Base-by-base conservation (phyloP, 148 eudicot species). In the Nepenthes mirabilis region DNA sequence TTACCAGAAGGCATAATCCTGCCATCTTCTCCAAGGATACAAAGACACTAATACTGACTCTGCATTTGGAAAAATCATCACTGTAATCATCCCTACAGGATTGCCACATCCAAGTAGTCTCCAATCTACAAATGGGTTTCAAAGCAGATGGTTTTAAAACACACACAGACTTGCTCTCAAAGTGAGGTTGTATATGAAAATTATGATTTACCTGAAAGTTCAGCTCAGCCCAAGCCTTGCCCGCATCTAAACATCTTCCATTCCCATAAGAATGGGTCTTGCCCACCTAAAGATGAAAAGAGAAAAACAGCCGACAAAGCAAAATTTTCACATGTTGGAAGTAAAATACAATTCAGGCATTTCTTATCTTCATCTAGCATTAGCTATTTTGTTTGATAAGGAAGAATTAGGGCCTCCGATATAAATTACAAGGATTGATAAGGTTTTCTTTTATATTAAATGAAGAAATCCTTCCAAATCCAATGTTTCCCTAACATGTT, bases 91-190 rank as follows among this genome's bases (percentile, higher is more conserved):
- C 50, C 58, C 74, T 72, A 76, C 55, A 63, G 70, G 47, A 76
- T 72, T 45, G 80, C 58, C 23, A 76, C 80, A 58, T 76, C 80
- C 80, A 76, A 68, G 71, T 76, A 76, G 61, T 76, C 80, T 68
- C 80, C 80, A 48, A 73, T 76, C 80, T 76, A 59, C 55, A 54
- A 35, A 60, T 33, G 34, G 2, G 14, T 4, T 6, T n/a, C 4
- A 36, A 36, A n/a, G 47, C 45, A 55, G 1, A 12, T n/a, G 2
- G 2, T 9, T 5, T n/a, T 49, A 49, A 2, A n/a, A 49, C 12
- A 49, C 11, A 9, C n/a, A 49, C 11, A 49, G 2, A 5, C 11
- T 2, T 9, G 52, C 4, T 32, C 33, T 10, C 11, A 32, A 34
- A 52, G 4, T n/a, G 13, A 33, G 23, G 2, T 36, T 9, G 35